Base-by-base conservation (phyloP, 495 filamentous ascomycete genomes). In the Neurospora sp. region DNA sequence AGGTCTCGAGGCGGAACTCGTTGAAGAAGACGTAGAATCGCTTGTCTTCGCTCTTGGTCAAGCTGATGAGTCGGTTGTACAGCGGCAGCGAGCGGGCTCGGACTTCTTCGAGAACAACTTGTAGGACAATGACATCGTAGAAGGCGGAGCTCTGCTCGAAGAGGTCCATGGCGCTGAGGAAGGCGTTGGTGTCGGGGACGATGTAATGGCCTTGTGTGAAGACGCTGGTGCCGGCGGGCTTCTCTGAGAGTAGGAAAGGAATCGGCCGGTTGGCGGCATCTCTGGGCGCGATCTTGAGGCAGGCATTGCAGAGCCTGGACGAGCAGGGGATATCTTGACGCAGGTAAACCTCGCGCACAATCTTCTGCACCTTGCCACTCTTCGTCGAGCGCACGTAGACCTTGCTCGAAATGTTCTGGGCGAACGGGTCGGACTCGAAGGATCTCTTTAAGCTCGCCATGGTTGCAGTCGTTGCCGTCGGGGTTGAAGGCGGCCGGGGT, bases 11-110 rank as follows among this genome's bases (percentile, higher is more conserved):
- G 48, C 96, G 89, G 79, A 99, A 99, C 73, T 99, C 96, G 81
- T 99, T 99, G 87, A 98, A 98, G 83, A 99, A 99, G 66, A 99
- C 92, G 80, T 97, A 98, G 79, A 97, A 98, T 16, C 94, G 89
- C 83, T 98, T 98, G 42, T 97, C 94, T 77, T 96, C 93, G 77
- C 94, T 97, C 80, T 92, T 96, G 39, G 94, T 96, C 77, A 99
- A 84, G 23, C 90, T 88, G 70, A 98, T 89, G 20, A 98, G 86
- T 46, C 96, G 94, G 78, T 97, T 97, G 85, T 98, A 99, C 70
- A 99, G 86, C 31, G 96, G 96, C 71, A 98, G 81, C 11, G 96
- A 98, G 70, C 94, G 90, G 79, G 98, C 97, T 76, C 92, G 90
- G 70, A 99, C 88, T 83, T 98, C 96, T 82, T 99, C 96, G 27